A percentile compares a stretch with the other conserved stretches of the same genome.
These are phyloP conservation scores for Juncus inflexus DNA, from an alignment of 176 grass and related monocot genomes.

Conservation along the genomic window DNA sequence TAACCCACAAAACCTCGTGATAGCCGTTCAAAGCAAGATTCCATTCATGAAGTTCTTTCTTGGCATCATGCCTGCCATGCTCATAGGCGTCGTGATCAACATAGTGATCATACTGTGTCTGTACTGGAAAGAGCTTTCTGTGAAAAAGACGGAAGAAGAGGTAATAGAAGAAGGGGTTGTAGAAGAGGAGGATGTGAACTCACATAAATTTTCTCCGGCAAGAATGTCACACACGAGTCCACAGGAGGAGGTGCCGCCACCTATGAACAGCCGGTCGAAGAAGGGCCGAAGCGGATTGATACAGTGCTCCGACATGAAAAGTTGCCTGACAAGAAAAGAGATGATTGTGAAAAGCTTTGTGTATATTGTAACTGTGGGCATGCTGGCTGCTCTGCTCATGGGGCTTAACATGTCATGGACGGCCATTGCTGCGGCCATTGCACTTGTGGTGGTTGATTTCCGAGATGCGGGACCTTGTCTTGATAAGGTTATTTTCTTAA, in stretches of 20 bases:
- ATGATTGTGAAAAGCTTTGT: slow-evolving; percentile 69
- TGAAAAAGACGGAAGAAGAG: slow-evolving; percentile 10
- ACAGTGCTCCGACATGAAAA: slow-evolving; percentile 52
- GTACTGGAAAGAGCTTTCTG: slow-evolving; percentile 71
- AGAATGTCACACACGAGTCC: slow-evolving; percentile 36
- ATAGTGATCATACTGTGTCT: slow-evolving; percentile 56
- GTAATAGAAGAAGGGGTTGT: slow-evolving; percentile 34
- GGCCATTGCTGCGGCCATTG: slow-evolving; percentile 81
- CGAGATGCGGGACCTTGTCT: slow-evolving; percentile 71
- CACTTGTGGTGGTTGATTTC: slow-evolving; percentile 87
- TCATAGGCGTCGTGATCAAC: slow-evolving; percentile 65
- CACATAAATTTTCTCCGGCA: slow-evolving; percentile 39
- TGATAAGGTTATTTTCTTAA: slow-evolving; percentile 47
- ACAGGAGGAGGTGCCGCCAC: not conserved
- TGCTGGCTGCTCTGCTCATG: slow-evolving; percentile 72
- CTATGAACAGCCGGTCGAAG: not conserved
- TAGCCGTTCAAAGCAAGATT: slow-evolving; percentile 84
- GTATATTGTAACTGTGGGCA: slow-evolving; percentile 68
- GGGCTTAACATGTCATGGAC: slow-evolving; percentile 98
- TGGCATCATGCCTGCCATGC: slow-evolving; percentile 69
- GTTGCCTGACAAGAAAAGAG: slow-evolving; percentile 35
- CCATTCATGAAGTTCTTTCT: slow-evolving; percentile 58
- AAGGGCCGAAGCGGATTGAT: slow-evolving; percentile 38
- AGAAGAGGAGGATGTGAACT: slow-evolving; percentile 42
- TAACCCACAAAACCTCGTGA: slow-evolving; percentile 98